Percentiles rank a stretch among this genome's conserved stretches.
Conservation (phyloP, 805 yeast genomes). For the Monosporozyma servazzii region DNA sequence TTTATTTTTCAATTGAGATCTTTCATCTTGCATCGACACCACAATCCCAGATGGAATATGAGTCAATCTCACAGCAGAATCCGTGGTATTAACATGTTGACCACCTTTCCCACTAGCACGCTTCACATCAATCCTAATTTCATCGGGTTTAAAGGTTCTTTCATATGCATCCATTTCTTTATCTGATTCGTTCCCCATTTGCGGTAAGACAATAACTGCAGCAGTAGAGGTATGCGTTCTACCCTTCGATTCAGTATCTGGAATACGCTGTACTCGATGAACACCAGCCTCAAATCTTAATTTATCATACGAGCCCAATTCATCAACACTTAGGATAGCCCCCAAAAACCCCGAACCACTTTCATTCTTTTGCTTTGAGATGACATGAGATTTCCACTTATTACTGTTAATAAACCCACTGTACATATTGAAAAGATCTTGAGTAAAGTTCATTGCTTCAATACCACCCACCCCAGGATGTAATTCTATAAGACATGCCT, state of each 20-base stretch:
- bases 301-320: slow-evolving; percentile 65
- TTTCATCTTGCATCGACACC: slow-evolving; percentile 86
- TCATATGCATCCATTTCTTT: slow-evolving; percentile 44
- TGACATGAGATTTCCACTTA: slow-evolving; percentile 57
- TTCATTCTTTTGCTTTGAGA: slow-evolving; percentile 48
- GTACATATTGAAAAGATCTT: slow-evolving; percentile 77
- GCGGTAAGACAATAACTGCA: slow-evolving; percentile 88
- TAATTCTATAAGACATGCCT: slow-evolving; percentile 71
- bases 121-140: slow-evolving; percentile 92
- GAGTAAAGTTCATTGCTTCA: slow-evolving; percentile 83
- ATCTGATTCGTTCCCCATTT: slow-evolving; percentile 50
- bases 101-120: slow-evolving; percentile 97
- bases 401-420: slow-evolving; percentile 53
- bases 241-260: slow-evolving; percentile 89
- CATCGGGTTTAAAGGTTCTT: slow-evolving; percentile 72
- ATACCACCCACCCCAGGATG: slow-evolving; percentile 96
- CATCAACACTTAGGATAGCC: slow-evolving; percentile 66
- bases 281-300: slow-evolving; percentile 88
- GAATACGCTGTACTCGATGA: slow-evolving; percentile 90
- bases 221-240: slow-evolving; percentile 93
- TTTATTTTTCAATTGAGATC: slow-evolving; percentile 90
- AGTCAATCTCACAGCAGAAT: slow-evolving; percentile 88
- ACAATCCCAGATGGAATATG: slow-evolving; percentile 87
- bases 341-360: slow-evolving; percentile 63
- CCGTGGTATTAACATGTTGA: slow-evolving; percentile 95